Conservation (phyloP, 139 green algal species). For the Ostreobium quekettii region DNA sequence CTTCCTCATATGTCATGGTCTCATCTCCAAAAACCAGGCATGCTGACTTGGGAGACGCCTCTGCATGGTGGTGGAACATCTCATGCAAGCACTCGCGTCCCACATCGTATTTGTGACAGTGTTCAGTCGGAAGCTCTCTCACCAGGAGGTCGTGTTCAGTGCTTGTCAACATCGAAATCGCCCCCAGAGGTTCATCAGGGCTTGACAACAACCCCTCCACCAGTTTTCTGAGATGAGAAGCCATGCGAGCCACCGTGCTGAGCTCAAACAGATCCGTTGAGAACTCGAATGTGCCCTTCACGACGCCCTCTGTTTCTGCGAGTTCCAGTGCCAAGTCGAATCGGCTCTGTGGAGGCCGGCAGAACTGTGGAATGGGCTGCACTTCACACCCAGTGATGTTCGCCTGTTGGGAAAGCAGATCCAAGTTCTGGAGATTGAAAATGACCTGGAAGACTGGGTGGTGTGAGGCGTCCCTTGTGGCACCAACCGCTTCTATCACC, state of each 20-base stretch:
- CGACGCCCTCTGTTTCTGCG: background rate
- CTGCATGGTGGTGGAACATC: background rate
- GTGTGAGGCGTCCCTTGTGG: background rate
- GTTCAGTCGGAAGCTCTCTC: background rate
- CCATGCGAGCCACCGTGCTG: background rate
- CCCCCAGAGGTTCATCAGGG: background rate
- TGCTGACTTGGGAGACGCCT: background rate
- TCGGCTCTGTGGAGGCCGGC: background rate
- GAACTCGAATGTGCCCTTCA: background rate
- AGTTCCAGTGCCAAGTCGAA: background rate
- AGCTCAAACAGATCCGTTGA: background rate
- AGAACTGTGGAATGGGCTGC: constrained; percentile 1
- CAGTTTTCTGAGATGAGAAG: background rate
- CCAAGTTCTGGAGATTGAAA: background rate
- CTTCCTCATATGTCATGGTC: background rate
- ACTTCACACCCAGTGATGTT: background rate
- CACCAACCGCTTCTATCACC: background rate
- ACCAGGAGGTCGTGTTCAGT: background rate
- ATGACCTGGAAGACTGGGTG: background rate
- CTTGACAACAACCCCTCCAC: background rate
- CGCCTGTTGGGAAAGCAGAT: background rate
- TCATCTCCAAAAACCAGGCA: background rate
- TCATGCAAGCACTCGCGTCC: background rate
- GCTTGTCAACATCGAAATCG: background rate
- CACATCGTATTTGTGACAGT: background rate